Base-by-base conservation (phyloP, 2,329 filamentous ascomycete genomes). In the Diplodia intermedia region DNA sequence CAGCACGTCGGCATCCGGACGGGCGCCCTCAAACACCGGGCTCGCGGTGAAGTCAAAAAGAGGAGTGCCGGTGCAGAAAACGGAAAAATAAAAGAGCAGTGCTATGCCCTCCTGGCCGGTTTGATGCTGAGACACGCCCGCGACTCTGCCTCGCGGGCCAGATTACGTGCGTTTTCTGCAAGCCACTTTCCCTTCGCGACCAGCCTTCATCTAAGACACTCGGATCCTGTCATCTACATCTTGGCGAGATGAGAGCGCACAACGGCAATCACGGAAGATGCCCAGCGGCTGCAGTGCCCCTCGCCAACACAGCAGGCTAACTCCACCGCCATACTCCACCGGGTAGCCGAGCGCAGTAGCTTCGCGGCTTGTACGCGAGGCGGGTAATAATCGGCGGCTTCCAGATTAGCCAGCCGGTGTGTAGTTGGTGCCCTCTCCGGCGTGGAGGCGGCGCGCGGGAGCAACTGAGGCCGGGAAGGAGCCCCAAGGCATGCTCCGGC, bases 121-220 rank as follows among this genome's bases (percentile, higher is more conserved):
- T 62, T 62, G 40, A 52, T 38, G 60, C 43, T 63, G 60, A 63
- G 60, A 63, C 60, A 63, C 36, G 57, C 40, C 56, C 26, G 56
- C 36, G 43, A 23, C 26, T 62, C 57, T 47, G 55, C 55, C 55
- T 60, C 38, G 55, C 55, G 31, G 26, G 31, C 20, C 40, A 36
- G 60, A 63, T 63, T 63, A 63, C 60, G 60, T 63, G 60, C 60
- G 60, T 63, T 63, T 63, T 63, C 60, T 52, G 60, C 60, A 50
- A 53, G 60, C 60, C 60, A 62, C 57, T 20, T 31, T 15, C 23
- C 26, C 57, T 29, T 62, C 57, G 40, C 57, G 36, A 61, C 31
- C 36, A 12, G 20, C 55, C n/a, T 36, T 43, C 38, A 62, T 43
- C 57, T 55, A 55, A 55, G 53, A 55, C 53, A 55, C 57, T n/a